Conservation (phyloP, 202 grass and related monocot genomes). For the Musa balbisiana region DNA sequence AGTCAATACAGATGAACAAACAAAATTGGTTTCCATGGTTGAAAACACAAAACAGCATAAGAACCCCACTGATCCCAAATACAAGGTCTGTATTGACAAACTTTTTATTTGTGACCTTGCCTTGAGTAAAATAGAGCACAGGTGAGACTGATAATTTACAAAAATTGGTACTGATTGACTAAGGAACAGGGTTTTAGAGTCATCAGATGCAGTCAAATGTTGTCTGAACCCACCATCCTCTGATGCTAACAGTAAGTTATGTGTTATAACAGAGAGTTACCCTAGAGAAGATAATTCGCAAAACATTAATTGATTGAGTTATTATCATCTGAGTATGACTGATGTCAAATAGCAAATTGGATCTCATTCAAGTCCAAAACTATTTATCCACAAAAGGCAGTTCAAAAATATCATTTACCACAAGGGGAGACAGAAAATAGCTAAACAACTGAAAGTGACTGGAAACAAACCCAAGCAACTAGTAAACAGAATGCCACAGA, state of each 20-base stretch:
- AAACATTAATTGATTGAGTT: background rate
- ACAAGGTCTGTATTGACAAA: too few species aligned
- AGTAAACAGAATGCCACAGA: slow-evolving; percentile 98
- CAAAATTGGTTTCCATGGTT: too few species aligned
- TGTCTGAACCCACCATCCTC: too few species aligned
- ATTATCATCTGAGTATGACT: background rate
- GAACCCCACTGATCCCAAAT: too few species aligned
- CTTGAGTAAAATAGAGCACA: background rate
- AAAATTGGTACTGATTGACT: background rate
- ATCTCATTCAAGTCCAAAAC: background rate
- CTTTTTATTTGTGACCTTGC: background rate
- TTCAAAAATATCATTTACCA: background rate
- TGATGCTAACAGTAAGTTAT: too few species aligned
- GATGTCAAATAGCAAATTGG: background rate
- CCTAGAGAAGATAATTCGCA: background rate
- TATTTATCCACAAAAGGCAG: too few species aligned
- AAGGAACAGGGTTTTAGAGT: too few species aligned
- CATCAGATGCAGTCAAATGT: too few species aligned
- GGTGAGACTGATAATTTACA: background rate
- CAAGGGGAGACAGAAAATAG: too few species aligned
- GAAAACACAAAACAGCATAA: too few species aligned
- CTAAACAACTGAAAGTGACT: slow-evolving; percentile 10
- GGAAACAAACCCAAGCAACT: slow-evolving; percentile 89
- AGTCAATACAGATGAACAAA: too few species aligned
- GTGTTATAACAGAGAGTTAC: background rate